Conservation (phyloP, 1,284 basidiomycete genomes). For the Ustilago cynodontis region DNA sequence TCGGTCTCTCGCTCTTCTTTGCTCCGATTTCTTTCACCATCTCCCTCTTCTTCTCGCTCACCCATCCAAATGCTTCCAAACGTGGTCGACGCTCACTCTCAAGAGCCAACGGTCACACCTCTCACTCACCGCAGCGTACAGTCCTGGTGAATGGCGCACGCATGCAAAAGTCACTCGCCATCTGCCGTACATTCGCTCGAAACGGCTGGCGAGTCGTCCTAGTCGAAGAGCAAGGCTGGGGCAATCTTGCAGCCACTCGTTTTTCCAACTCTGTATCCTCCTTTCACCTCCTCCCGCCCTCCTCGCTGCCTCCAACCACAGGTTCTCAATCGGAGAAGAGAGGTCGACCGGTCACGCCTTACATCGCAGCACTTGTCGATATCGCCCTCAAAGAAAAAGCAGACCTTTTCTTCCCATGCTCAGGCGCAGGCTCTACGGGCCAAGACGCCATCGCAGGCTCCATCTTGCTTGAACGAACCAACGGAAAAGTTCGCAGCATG, state of each 20-base stretch:
- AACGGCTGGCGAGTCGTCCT: conserved; percentile 72
- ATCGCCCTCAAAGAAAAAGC: conserved; percentile 67
- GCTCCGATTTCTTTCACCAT: conserved; percentile 29
- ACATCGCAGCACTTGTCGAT: conserved; percentile 65
- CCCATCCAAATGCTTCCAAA: conserved; percentile 12
- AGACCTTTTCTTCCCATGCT: conserved; percentile 71
- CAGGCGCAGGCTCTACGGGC: conserved; percentile 70
- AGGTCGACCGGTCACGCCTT: conserved; percentile 40
- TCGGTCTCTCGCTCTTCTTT: conserved; percentile 29
- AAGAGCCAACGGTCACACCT: conserved; percentile 7
- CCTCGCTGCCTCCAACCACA: conserved; percentile 14
- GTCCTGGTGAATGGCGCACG: conserved; percentile 72
- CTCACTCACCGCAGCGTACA: conserved; percentile 27
- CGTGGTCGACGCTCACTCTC: not conserved
- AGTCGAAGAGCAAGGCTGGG: conserved; percentile 71
- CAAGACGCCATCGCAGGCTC: conserved; percentile 70
- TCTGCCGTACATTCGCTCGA: conserved; percentile 71
- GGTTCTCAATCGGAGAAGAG: conserved; percentile 9
- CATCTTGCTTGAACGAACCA: conserved; percentile 57
- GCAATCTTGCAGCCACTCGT: conserved; percentile 70
- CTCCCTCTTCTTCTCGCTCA: conserved; percentile 44
- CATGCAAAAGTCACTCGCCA: conserved; percentile 71
- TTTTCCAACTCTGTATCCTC: conserved; percentile 69
- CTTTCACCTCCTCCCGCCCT: conserved; percentile 47
- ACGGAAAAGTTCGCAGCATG: conserved; percentile 63